Evolutionary conservation across 2,329 filamentous ascomycete genomes (phyloP).

Genomic region (Diplodia scrobiculata): DNA sequence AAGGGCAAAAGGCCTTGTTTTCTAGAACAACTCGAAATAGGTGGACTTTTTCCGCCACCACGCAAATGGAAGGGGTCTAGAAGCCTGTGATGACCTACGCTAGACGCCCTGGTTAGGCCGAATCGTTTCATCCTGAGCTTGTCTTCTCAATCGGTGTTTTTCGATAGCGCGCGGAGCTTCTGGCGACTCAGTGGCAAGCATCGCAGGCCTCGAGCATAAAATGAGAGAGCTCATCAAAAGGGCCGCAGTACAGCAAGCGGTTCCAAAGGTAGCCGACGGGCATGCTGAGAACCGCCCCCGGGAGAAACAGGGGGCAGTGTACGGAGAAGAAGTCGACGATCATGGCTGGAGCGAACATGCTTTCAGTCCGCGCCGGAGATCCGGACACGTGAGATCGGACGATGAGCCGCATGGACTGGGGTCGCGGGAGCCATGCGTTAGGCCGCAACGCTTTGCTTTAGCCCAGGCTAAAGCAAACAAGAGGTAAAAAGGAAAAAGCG

Average conservation of each 20-base stretch:
- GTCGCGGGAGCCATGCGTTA: constrained; percentile 14
- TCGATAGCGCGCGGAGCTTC: not conserved
- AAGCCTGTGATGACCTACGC: not conserved
- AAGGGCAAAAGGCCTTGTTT: not conserved
- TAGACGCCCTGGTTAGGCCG: not conserved
- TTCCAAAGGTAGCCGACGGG: not conserved
- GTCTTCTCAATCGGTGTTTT: too few species aligned
- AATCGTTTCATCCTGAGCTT: too few species aligned
- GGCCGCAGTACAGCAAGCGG: not conserved
- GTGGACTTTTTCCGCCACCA: not conserved
- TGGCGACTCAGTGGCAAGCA: not conserved
- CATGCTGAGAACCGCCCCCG: not conserved
- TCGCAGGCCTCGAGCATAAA: not conserved
- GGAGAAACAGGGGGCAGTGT: not conserved
- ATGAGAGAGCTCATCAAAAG: not conserved
- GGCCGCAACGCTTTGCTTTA: not conserved
- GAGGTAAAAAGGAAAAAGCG: not conserved
- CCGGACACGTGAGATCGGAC: not conserved
- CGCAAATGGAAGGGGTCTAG: not conserved
- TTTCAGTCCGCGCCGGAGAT: constrained; percentile 5
- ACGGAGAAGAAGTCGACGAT: not conserved
- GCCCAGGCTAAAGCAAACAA: not conserved
- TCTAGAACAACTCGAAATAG: not conserved
- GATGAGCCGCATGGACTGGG: constrained; percentile 27
- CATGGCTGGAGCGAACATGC: constrained; percentile 1